phyloP scores from a whole-genome alignment of 75 land plant genomes.

The Cunninghamia lanceolata region DNA sequence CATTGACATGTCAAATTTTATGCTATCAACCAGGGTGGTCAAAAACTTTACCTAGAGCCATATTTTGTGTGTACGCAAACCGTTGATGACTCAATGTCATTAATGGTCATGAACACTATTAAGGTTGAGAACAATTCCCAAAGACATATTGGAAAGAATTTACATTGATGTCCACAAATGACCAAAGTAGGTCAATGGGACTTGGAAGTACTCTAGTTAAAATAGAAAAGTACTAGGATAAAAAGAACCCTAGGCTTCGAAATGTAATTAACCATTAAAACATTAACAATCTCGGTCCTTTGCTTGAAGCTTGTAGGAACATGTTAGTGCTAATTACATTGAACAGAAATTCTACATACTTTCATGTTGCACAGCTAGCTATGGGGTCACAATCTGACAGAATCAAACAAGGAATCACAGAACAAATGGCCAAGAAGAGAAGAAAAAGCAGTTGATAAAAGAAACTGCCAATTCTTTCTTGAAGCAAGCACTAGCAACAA shows the following conservation, averaged over 20 bases:
- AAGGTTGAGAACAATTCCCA: neutral
- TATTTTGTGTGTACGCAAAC: neutral
- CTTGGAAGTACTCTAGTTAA: neutral
- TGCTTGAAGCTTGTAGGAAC: no score
- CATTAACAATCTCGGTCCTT: neutral
- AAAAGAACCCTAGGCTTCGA: neutral
- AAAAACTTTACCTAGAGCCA: neutral
- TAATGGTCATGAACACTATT: neutral
- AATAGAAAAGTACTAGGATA: neutral
- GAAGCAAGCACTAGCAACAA: neutral
- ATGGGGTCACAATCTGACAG: neutral
- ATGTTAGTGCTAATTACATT: no score
- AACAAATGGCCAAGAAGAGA: no score
- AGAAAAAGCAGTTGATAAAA: no score
- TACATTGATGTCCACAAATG: neutral
- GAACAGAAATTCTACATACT: no score
- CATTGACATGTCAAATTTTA: neutral
- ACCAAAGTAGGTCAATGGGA: neutral
- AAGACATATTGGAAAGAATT: no score
- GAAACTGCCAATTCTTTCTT: neutral
- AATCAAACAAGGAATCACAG: neutral
- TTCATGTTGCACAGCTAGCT: neutral
- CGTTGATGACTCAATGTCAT: neutral
- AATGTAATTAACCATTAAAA: neutral
- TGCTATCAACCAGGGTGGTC: neutral